Conservation (phyloP, 2,329 filamentous ascomycete species). For the Phaeomoniella chlamydospora region DNA sequence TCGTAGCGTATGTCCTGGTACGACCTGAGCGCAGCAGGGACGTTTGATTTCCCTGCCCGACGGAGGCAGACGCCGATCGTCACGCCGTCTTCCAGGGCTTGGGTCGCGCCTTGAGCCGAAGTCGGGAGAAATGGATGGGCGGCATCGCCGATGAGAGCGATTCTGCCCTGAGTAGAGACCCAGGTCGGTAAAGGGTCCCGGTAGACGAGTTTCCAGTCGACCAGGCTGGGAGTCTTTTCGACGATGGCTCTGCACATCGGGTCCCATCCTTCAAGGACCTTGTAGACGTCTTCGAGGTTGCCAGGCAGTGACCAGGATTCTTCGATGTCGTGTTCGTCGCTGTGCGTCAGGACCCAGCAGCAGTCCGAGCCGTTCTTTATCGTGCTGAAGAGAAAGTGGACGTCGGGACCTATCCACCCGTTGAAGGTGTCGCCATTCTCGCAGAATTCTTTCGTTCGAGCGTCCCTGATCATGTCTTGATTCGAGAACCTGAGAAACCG, state of each 20-base stretch:
- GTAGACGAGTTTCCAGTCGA: conserved; percentile 19
- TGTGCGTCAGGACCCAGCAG: conserved; percentile 11
- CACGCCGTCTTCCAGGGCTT: conserved; percentile 27
- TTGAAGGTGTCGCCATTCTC: conserved; percentile 10
- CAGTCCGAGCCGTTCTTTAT: conserved; percentile 11
- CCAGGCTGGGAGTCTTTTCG: conserved; percentile 16
- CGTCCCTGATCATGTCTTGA: conserved; percentile 9
- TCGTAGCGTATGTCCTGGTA: conserved; percentile 20
- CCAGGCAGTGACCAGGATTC: conserved; percentile 41
- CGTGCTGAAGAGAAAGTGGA: conserved; percentile 10
- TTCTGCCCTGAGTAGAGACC: conserved; percentile 12
- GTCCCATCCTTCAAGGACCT: conserved; percentile 38
- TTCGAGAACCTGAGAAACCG: conserved; percentile 1
- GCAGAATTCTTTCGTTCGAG: conserved; percentile 8
- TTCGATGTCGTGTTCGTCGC: conserved; percentile 37
- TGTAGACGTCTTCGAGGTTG: conserved; percentile 36
- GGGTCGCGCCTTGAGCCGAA: conserved; percentile 27
- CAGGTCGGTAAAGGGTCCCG: conserved; percentile 13
- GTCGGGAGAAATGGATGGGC: conserved; percentile 26
- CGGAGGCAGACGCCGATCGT: conserved; percentile 14
- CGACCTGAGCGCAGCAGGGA: conserved; percentile 7
- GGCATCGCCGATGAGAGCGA: conserved; percentile 21
- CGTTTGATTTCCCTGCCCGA: conserved; percentile 6
- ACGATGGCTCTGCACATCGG: conserved; percentile 33
- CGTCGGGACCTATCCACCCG: conserved; percentile 9